These are phyloP conservation scores for Tuber microsphaerosporum DNA, from an alignment of 495 filamentous ascomycete genomes.

Conservation along the genomic window DNA sequence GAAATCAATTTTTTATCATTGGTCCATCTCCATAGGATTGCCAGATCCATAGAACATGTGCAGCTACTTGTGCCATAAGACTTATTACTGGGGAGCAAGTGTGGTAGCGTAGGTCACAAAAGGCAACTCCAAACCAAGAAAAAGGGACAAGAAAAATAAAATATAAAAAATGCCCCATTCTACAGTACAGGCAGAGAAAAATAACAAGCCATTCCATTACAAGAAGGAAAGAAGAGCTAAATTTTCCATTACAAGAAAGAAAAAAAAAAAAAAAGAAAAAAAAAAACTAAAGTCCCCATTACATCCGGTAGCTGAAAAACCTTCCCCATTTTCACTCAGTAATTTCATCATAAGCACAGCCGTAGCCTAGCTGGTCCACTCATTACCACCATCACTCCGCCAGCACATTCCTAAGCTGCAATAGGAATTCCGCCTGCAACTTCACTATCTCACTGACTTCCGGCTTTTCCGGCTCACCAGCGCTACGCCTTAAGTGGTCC, in stretches of 20 bases:
- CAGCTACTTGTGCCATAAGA: neutral
- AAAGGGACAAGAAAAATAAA: neutral
- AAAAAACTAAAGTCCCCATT: neutral
- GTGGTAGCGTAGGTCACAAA: neutral
- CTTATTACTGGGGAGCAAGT: neutral
- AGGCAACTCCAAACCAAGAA: neutral
- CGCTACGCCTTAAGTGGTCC: slow-evolving; percentile 70
- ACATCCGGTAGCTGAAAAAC: neutral
- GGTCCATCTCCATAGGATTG: neutral
- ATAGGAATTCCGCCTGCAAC: slow-evolving; percentile 68
- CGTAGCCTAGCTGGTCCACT: neutral
- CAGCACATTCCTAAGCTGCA: slow-evolving; percentile 78
- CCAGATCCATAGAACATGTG: neutral
- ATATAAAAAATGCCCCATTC: neutral
- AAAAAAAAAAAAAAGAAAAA: neutral
- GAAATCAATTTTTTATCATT: no score
- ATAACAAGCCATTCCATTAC: neutral
- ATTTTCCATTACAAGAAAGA: neutral
- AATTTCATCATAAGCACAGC: neutral
- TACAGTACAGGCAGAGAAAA: neutral
- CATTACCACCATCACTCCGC: slow-evolving; percentile 52
- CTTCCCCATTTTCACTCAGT: slow-evolving; percentile 10
- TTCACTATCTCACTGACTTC: slow-evolving; percentile 67
- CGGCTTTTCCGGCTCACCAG: slow-evolving; percentile 87
- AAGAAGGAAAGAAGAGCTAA: neutral